These are phyloP conservation scores for Pyrenula aspistea DNA, from an alignment of 495 filamentous ascomycete genomes.

Conservation along the genomic window DNA sequence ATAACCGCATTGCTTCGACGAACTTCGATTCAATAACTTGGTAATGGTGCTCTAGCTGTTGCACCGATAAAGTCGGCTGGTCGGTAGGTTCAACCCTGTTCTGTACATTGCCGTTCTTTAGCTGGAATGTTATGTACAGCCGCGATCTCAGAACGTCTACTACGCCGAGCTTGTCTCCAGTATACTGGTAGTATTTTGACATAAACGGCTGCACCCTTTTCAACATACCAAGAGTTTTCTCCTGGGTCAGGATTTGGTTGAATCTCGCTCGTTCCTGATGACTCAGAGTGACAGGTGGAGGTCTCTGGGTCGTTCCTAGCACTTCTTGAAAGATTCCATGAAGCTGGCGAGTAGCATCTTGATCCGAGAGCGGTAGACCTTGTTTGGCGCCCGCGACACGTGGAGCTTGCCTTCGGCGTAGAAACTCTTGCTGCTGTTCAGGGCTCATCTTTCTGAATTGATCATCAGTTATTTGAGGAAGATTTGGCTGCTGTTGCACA, in stretches of 20 bases:
- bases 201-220: not conserved
- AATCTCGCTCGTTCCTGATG: not conserved
- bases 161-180: not conserved
- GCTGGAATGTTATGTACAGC: not conserved
- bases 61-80: not conserved
- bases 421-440: not conserved
- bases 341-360: not conserved
- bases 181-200: not conserved
- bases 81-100: not conserved
- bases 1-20: not conserved
- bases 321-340: not conserved
- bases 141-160: not conserved
- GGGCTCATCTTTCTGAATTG: conserved; percentile 22
- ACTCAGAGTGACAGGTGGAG: not conserved
- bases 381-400: too few species aligned
- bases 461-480: conserved; percentile 25
- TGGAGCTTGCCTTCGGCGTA: not conserved
- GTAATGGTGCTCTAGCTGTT: not conserved
- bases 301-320: not conserved
- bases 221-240: not conserved
- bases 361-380: not conserved
- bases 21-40: not conserved
- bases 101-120: not conserved
- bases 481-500: conserved; percentile 18
- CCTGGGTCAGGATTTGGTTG: not conserved